Base-by-base conservation (phyloP, 768 basidiomycete genomes). In the Boletus reticuloceps region DNA sequence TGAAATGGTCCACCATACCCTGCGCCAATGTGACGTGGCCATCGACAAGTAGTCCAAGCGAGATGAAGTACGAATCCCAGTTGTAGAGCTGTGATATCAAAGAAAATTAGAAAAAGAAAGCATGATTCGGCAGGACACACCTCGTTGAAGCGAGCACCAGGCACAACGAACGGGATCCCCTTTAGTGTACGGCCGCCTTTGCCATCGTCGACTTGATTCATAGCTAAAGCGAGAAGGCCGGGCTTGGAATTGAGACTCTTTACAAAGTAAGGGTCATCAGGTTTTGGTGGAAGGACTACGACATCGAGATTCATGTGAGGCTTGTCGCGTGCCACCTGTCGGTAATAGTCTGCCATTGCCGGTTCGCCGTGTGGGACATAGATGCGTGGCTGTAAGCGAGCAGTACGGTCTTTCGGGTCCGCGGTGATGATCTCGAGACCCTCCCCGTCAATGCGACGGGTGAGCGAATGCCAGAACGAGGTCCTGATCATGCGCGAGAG, bases 1-100 rank as follows among this genome's bases (percentile, higher is more conserved):
- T 90, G 76, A 98, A 99, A 71, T 99, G 96, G 52, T 98, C 97
- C 42, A 98, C 94, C 85, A 98, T 94, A 64, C 94, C 92, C 73
- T 94, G 93, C 19, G 97, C 96, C 85, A 98, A 90, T 55, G 86
- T 82, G 29, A 96, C 85, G 64, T 94, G 88, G 27, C 94, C 95
- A 66, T 99, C 96, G 22, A 98, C 92, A 9, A 99, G 83, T 29
- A 99, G 82, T 16, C 96, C 96, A 25, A 98, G 84, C 9, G 90
- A 79, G 65, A 96, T 93, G 71, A 97, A 97, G 75, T 95, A 95
- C 8, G 90, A 92, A 72, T 95, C 92, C 92, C 92, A 94, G 69
- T 94, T 94, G 74, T 94, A 94, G 42, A 94, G 77, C 92, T 94
- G 64, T 53, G 42, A 53, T 17, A 42, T 32, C 32, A 47, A 46